Evolutionary conservation across 192 early-diverging fungal species (phyloP).

Genomic region (Coemansia nantahalensis): DNA sequence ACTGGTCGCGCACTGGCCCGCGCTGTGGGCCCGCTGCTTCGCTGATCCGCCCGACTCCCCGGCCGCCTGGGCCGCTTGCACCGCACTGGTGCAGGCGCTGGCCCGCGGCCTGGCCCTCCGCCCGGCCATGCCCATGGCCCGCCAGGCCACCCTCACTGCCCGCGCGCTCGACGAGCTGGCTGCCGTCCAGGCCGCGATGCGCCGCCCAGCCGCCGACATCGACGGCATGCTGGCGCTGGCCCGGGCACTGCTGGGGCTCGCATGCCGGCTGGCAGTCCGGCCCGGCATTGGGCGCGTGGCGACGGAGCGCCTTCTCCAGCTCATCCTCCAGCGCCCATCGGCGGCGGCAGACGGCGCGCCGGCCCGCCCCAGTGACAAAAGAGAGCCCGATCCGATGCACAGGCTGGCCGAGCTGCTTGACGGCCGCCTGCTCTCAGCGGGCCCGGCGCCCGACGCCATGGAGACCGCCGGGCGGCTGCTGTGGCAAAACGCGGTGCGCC

Average conservation of each 20-base stretch:
- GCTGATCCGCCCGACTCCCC: not conserved
- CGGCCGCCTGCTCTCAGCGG: slow-evolving; percentile 14
- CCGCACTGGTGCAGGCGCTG: slow-evolving; percentile 13
- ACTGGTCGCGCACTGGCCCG: slow-evolving; percentile 24
- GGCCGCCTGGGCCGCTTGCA: slow-evolving; percentile 10
- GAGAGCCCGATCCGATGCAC: slow-evolving; percentile 1
- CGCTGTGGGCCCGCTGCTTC: slow-evolving; percentile 36
- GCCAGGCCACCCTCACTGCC: slow-evolving; percentile 18
- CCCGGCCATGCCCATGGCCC: slow-evolving; percentile 5
- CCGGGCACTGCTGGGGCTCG: slow-evolving; percentile 18
- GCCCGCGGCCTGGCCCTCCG: not conserved
- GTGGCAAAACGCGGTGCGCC: slow-evolving; percentile 49
- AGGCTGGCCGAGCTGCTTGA: slow-evolving; percentile 13
- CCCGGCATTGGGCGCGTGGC: slow-evolving; percentile 17
- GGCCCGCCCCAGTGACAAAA: not conserved
- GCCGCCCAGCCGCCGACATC: not conserved
- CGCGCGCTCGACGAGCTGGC: slow-evolving; percentile 26
- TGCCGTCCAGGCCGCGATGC: slow-evolving; percentile 18
- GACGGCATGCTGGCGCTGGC: slow-evolving; percentile 12
- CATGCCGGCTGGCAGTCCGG: slow-evolving; percentile 1
- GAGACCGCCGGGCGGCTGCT: slow-evolving; percentile 26
- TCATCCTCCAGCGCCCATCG: slow-evolving; percentile 4
- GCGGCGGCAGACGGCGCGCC: not conserved
- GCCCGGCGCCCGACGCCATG: slow-evolving; percentile 7
- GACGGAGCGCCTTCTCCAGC: slow-evolving; percentile 23